Percentiles rank a stretch among this genome's conserved stretches.
Evolutionary conservation across 2,329 filamentous ascomycete genomes (phyloP).

Genomic region (Talaromyces pinophilus): DNA sequence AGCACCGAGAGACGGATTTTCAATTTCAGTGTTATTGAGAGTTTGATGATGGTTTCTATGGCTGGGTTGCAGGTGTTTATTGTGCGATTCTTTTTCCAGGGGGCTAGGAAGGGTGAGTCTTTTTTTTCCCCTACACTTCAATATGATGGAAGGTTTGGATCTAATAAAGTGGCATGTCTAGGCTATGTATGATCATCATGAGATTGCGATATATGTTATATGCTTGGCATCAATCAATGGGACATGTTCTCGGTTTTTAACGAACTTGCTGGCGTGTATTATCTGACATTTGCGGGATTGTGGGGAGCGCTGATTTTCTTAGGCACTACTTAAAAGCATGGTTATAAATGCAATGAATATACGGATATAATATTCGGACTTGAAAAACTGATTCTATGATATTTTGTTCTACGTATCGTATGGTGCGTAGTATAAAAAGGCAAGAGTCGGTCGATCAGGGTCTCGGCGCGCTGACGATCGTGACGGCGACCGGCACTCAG

Average conservation of each 20-base stretch:
- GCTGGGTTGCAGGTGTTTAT: slow-evolving; percentile 95
- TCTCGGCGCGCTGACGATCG: neutral
- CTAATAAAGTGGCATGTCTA: neutral
- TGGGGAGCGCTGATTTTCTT: slow-evolving; percentile 7
- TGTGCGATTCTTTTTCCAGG: slow-evolving; percentile 98
- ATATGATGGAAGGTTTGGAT: neutral
- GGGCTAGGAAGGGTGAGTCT: slow-evolving; percentile 63
- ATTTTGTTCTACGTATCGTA: neutral
- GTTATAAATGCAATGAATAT: neutral
- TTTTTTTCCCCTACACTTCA: neutral
- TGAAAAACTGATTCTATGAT: neutral
- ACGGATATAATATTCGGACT: neutral
- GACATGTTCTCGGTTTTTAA: slow-evolving; percentile 1
- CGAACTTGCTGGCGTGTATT: slow-evolving; percentile 6
- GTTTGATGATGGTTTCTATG: slow-evolving; percentile 89
- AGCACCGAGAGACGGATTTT: slow-evolving; percentile 95
- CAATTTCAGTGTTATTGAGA: slow-evolving; percentile 95
- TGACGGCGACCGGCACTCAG: neutral
- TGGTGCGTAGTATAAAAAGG: neutral
- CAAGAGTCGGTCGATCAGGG: neutral
- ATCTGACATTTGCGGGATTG: neutral
- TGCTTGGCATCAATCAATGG: neutral
- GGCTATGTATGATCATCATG: slow-evolving; percentile 11
- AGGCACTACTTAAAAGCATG: neutral
- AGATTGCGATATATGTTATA: slow-evolving; percentile 8